phyloP scores from a whole-genome alignment of 768 basidiomycete species.

The Suillus hirtellus region DNA sequence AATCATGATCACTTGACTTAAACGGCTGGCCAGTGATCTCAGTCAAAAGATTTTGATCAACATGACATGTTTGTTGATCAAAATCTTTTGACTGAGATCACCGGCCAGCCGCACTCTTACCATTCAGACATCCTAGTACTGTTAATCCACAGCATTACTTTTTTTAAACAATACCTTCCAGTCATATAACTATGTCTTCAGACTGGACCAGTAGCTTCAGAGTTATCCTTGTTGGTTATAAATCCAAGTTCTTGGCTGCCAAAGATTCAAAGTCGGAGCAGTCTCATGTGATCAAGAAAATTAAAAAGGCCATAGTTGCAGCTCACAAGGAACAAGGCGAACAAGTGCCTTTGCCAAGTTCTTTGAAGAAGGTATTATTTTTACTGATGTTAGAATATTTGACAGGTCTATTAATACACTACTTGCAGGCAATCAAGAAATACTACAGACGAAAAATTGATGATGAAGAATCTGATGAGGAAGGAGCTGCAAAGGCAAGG shows the following conservation, averaged over 20 bases:
- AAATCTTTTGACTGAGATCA: not conserved
- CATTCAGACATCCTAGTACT: not conserved
- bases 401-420: not conserved
- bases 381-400: not conserved
- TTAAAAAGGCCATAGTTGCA: too few relatives aligned
- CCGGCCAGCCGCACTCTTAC: not conserved
- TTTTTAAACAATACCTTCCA: not conserved
- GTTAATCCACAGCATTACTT: slow-evolving; percentile 1
- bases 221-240: too few relatives aligned
- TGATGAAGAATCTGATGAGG: not conserved
- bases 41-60: too few relatives aligned
- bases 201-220: too few relatives aligned
- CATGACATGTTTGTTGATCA: not conserved
- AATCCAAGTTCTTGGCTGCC: too few relatives aligned
- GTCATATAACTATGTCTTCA: not conserved
- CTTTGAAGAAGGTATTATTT: not conserved
- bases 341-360: not conserved
- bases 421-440: not conserved
- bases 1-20: too few relatives aligned
- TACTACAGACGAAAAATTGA: not conserved
- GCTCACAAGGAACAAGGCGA: not conserved
- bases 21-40: too few relatives aligned
- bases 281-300: too few relatives aligned
- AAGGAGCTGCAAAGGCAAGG: not conserved
- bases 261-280: too few relatives aligned